These are phyloP conservation scores for Verticillium isaacii DNA, from an alignment of 2,329 filamentous ascomycete species.

Conservation along the genomic window DNA sequence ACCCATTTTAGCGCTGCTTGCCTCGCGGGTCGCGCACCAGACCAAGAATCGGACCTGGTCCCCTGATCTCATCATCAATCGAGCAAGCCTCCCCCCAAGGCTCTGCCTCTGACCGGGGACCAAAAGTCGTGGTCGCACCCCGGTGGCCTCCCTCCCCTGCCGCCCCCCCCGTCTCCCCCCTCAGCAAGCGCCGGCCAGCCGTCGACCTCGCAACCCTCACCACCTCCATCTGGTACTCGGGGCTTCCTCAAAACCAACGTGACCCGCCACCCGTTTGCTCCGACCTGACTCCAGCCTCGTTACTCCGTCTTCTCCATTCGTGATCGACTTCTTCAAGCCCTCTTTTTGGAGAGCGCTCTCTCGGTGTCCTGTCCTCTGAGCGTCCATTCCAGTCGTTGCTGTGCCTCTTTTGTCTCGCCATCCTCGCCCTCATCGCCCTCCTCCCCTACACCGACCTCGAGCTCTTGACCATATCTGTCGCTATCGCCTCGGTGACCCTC, in stretches of 20 bases:
- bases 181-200: not conserved
- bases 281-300: not conserved
- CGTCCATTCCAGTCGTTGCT: not conserved
- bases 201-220: not conserved
- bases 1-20: not conserved
- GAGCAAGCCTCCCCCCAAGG: not conserved
- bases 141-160: not conserved
- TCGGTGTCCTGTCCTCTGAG: not conserved
- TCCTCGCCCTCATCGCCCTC: conserved; percentile 12
- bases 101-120: not conserved
- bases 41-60: not conserved
- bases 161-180: not conserved
- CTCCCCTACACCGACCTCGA: not conserved
- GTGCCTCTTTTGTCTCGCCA: conserved; percentile 2
- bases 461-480: not conserved
- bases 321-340: not conserved
- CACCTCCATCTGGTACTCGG: not conserved
- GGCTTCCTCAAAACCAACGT: not conserved
- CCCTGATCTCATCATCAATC: not conserved
- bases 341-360: not conserved
- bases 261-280: not conserved
- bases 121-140: not conserved
- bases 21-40: not conserved
- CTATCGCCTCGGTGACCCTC: not conserved
- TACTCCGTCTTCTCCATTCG: not conserved